Base-by-base conservation (phyloP, 768 basidiomycete species). In the Tephrocybe sp. region DNA sequence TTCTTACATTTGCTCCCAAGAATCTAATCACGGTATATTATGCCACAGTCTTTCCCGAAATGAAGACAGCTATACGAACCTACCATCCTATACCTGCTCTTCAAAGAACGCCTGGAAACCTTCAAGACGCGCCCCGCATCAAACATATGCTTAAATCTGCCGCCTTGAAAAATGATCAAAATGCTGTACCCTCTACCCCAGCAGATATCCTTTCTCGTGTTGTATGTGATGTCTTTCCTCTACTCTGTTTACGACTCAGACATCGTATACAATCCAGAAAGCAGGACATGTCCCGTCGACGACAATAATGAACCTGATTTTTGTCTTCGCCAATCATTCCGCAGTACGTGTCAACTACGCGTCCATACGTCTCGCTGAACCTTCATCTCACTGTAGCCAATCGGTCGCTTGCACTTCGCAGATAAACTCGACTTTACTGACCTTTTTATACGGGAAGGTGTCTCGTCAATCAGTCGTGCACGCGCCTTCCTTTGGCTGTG, bases 401-500 rank as follows among this genome's bases (percentile, higher is more conserved):
- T 84, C 41, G 79, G 82, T 26, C 73, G 78, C 48, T 64, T 74
- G 16, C 87, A 91, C 67, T 89, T 93, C 58, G 79, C 87, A 34
- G 74, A 80, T n/a, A 78, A 78, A 25, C 54, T 87, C 32, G 86
- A 89, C 58, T 87, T 94, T 52, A 74, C 87, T 22, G 92, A 94
- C 69, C 70, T 95, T 48, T 95, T 95, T 68, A 73, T 89, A 43
- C 86, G 89, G 21, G 65, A 64, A 9, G 81, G 87, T 56, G 75
- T 91, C 36, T 84, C 89, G 7, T 92, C 92, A 1, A 63, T 68
- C 5, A 83, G 85, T 44, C 86, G 93, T 36, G 90, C 89, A 6
- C 76, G 71, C 36, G 88, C 86, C 2, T 92, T 96, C 65, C 78
- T 96, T 24, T 92, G 89, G 87, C 76, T 94, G 47, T 78, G 92